Conservation (phyloP, 179 eudicot genomes). For the Beta lomatogona region DNA sequence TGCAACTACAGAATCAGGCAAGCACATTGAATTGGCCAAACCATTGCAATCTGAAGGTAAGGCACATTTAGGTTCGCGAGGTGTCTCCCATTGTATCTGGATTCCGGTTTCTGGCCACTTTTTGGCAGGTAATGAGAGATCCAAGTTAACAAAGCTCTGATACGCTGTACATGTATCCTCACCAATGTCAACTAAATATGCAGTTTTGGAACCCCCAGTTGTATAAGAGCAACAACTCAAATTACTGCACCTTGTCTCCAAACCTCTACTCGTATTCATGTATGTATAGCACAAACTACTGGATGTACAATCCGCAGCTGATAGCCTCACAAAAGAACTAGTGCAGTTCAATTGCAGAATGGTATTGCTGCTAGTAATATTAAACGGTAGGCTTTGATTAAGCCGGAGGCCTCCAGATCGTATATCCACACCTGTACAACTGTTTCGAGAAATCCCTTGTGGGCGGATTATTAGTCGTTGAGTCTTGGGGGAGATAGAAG, state of each 20-base stretch:
- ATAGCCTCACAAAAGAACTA: constrained; percentile 24
- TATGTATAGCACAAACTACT: constrained; percentile 39
- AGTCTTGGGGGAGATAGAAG: constrained; percentile 35
- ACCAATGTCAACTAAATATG: constrained; percentile 42
- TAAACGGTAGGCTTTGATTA: constrained; percentile 45
- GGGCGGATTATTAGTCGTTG: constrained; percentile 38
- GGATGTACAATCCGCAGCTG: constrained; percentile 46
- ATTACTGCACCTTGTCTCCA: constrained; percentile 19
- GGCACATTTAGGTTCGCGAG: constrained; percentile 47
- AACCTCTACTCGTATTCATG: constrained; percentile 5
- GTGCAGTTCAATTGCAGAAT: constrained; percentile 50
- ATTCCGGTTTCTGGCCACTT: constrained; percentile 55
- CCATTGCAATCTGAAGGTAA: constrained; percentile 34
- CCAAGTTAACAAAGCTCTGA: constrained; percentile 48
- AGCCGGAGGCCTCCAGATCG: constrained; percentile 43
- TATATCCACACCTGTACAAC: constrained; percentile 38
- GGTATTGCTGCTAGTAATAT: constrained; percentile 44
- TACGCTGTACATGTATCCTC: constrained; percentile 41
- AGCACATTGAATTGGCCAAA: constrained; percentile 40
- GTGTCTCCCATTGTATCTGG: constrained; percentile 53
- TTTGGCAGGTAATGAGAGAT: constrained; percentile 34
- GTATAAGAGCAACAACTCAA: constrained; percentile 48
- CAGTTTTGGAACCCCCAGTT: constrained; percentile 61
- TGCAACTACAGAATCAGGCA: constrained; percentile 28
- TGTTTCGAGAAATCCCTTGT: constrained; percentile 23